A percentile compares a stretch with the other conserved stretches of the same genome.
phyloP scores from a whole-genome alignment of 2,329 filamentous ascomycete genomes.

The Clonostachys rosea region DNA sequence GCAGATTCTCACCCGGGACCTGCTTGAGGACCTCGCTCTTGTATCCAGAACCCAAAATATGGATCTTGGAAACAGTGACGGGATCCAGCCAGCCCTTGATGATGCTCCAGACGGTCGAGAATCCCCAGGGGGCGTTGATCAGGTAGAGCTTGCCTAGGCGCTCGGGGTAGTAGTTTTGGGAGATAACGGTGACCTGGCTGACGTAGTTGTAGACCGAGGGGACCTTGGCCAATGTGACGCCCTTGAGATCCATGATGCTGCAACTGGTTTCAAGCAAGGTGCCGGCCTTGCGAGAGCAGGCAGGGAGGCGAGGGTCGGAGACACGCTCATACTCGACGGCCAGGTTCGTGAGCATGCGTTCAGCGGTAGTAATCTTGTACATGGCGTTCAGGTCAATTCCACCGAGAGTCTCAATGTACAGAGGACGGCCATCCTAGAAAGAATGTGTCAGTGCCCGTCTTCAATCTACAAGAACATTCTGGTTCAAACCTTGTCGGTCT shows the following conservation, averaged over 20 bases:
- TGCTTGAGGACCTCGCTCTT: conserved; percentile 80
- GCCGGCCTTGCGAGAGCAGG: conserved; percentile 88
- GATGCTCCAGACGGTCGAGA: conserved; percentile 77
- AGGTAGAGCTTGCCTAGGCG: conserved; percentile 92
- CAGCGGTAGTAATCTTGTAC: conserved; percentile 86
- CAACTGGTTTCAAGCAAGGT: conserved; percentile 95
- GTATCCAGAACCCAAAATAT: conserved; percentile 79
- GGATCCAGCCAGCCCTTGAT: conserved; percentile 95
- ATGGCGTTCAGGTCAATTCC: conserved; percentile 87
- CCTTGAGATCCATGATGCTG: conserved; percentile 97
- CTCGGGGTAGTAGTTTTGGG: conserved; percentile 99
- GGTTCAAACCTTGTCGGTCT: conserved; percentile 70
- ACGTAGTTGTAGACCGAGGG: conserved; percentile 86
- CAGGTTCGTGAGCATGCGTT: conserved; percentile 95
- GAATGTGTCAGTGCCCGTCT: background rate
- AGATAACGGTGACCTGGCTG: conserved; percentile 78
- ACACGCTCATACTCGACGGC: conserved; percentile 98
- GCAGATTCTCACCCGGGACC: conserved; percentile 85
- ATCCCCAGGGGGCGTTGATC: conserved; percentile 97
- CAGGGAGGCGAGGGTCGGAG: conserved; percentile 85
- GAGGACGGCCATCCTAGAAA: conserved; percentile 80
- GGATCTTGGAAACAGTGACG: conserved; percentile 93
- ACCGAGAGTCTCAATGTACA: conserved; percentile 96
- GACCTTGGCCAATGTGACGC: conserved; percentile 78
- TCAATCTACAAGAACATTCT: background rate